A percentile compares a stretch with the other conserved stretches of the same genome.
phyloP scores from a whole-genome alignment of 768 basidiomycete species.

The Erythrobasidium yunnanense region DNA sequence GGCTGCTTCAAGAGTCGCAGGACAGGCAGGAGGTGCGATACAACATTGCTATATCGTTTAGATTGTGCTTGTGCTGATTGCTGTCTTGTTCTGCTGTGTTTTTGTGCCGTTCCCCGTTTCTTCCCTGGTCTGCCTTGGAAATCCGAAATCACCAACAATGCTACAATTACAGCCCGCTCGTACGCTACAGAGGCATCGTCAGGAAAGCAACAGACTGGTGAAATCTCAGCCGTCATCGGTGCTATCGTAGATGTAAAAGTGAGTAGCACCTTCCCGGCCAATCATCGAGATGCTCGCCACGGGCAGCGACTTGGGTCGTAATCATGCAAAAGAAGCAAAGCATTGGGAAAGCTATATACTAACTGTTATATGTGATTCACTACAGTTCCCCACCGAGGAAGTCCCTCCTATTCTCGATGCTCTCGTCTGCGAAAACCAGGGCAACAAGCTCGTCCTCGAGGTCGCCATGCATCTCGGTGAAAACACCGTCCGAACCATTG shows the following conservation, averaged over 20 bases:
- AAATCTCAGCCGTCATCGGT: constrained; percentile 76
- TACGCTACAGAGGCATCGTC: constrained; percentile 34
- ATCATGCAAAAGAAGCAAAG: not conserved
- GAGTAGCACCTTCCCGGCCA: not conserved
- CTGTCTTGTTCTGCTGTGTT: not conserved
- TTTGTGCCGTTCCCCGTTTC: not conserved
- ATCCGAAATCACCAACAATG: not conserved
- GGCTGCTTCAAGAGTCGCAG: not conserved
- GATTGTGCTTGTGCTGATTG: not conserved
- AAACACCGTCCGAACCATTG: constrained; percentile 98
- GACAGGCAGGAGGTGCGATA: not conserved
- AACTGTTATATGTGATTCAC: not conserved
- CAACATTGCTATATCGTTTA: not conserved
- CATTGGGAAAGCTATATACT: not conserved
- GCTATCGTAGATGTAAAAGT: constrained; percentile 86
- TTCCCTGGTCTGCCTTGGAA: not conserved
- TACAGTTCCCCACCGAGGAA: constrained; percentile 81
- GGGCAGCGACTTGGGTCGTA: no score
- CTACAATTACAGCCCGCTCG: constrained; percentile 30
- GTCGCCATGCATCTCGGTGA: constrained; percentile 94
- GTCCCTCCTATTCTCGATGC: constrained; percentile 98
- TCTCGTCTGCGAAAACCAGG: constrained; percentile 83
- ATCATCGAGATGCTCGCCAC: no score
- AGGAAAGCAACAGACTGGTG: constrained; percentile 27
- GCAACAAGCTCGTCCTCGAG: constrained; percentile 95